phyloP scores from a whole-genome alignment of 495 filamentous ascomycete species.

The Aspergillus sclerotiicarbonarius region DNA sequence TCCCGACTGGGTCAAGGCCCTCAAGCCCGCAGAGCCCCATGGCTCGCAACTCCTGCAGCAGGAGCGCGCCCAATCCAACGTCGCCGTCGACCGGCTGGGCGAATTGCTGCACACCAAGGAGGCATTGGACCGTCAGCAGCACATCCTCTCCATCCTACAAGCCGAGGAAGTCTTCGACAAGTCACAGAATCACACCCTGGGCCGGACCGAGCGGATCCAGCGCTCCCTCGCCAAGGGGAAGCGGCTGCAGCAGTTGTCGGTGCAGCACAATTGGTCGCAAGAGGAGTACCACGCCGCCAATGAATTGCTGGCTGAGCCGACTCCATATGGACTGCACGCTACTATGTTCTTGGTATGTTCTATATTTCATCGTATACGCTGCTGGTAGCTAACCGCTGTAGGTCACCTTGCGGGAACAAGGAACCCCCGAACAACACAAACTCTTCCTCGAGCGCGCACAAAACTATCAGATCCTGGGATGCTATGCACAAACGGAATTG shows the following conservation, averaged over 20 bases:
- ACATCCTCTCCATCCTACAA: constrained; percentile 54
- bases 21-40: constrained; percentile 60
- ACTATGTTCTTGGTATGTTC: constrained; percentile 62
- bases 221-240: constrained; percentile 62
- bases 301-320: constrained; percentile 62
- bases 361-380: background rate
- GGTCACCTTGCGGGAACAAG: constrained; percentile 68
- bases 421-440: constrained; percentile 65
- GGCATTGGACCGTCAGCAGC: constrained; percentile 49
- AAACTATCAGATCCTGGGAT: constrained; percentile 67
- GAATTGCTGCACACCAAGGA: constrained; percentile 61
- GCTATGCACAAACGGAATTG: constrained; percentile 75
- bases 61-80: constrained; percentile 59
- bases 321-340: constrained; percentile 66
- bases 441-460: constrained; percentile 63
- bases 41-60: constrained; percentile 57
- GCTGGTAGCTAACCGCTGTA: constrained; percentile 22
- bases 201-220: constrained; percentile 62
- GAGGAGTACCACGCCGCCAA: constrained; percentile 60
- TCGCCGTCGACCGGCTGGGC: constrained; percentile 58
- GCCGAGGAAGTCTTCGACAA: constrained; percentile 66
- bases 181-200: constrained; percentile 63
- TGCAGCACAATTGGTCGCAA: constrained; percentile 59
- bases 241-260: constrained; percentile 60
- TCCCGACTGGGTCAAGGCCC: constrained; percentile 62